Evolutionary conservation across 2,329 filamentous ascomycete species (phyloP).

Genomic region (Scedosporium apiospermum): DNA sequence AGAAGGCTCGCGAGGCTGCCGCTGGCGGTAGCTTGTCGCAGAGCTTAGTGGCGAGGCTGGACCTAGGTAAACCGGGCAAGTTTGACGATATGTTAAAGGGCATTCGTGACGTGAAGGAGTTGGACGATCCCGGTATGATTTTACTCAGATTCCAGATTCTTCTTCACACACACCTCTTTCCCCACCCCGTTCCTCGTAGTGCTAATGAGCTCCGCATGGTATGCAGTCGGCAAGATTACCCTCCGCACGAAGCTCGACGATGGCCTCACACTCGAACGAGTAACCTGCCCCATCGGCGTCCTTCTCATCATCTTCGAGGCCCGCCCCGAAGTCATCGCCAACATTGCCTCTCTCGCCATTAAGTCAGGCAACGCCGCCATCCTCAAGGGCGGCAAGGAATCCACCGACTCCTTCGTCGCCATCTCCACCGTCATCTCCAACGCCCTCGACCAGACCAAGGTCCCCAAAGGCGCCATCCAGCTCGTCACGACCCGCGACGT

Average conservation of each 20-base stretch:
- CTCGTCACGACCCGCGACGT: slow-evolving; percentile 89
- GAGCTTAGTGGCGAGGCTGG: slow-evolving; percentile 79
- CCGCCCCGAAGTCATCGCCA: slow-evolving; percentile 94
- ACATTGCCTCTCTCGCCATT: slow-evolving; percentile 90
- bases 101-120: slow-evolving; percentile 74
- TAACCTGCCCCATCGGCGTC: slow-evolving; percentile 94
- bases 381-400: slow-evolving; percentile 94
- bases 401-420: slow-evolving; percentile 84
- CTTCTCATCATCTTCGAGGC: slow-evolving; percentile 97
- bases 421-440: slow-evolving; percentile 78
- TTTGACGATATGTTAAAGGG: slow-evolving; percentile 97
- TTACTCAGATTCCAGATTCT: not conserved
- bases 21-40: slow-evolving; percentile 66
- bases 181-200: slow-evolving; percentile 7
- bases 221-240: slow-evolving; percentile 69
- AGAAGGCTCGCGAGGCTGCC: slow-evolving; percentile 62
- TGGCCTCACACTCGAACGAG: slow-evolving; percentile 72
- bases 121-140: slow-evolving; percentile 73
- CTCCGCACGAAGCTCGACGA: slow-evolving; percentile 81
- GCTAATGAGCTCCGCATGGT: not conserved
- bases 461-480: slow-evolving; percentile 82
- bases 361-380: slow-evolving; percentile 98
- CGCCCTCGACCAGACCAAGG: slow-evolving; percentile 61
- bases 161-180: not conserved
- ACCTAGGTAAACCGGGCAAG: slow-evolving; percentile 79